A percentile compares a stretch with the other conserved stretches of the same genome.
Evolutionary conservation across 2,329 filamentous ascomycete species (phyloP).

Genomic region (Orbilia blumenaviensis): DNA sequence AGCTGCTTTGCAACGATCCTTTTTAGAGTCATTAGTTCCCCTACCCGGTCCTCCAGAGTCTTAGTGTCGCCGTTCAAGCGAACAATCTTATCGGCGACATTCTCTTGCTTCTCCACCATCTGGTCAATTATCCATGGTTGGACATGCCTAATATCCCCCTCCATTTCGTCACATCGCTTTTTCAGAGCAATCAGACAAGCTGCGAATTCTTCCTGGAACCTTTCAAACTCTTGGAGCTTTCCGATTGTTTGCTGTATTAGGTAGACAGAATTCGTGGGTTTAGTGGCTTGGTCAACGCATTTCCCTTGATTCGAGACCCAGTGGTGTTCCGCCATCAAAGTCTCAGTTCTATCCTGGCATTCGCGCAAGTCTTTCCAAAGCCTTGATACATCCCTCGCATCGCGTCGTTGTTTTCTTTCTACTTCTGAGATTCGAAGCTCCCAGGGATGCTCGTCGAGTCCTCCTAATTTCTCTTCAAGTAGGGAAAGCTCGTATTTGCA

Average conservation of each 20-base stretch:
- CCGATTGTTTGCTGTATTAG: slow-evolving; percentile 4
- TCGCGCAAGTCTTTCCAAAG: slow-evolving; percentile 29
- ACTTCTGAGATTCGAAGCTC: slow-evolving; percentile 16
- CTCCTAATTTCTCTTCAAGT: slow-evolving; percentile 38
- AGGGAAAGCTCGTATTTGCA: slow-evolving; percentile 50
- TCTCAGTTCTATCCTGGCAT: slow-evolving; percentile 10
- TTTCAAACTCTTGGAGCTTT: slow-evolving; percentile 24
- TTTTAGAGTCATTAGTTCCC: slow-evolving; percentile 10
- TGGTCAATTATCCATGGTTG: not conserved
- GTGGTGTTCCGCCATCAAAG: slow-evolving; percentile 17
- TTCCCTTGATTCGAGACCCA: not conserved
- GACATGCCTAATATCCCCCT: not conserved
- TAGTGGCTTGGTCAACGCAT: not conserved
- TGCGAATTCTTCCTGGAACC: not conserved
- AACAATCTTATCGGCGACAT: slow-evolving; percentile 13
- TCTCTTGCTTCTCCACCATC: slow-evolving; percentile 19
- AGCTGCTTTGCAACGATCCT: not conserved
- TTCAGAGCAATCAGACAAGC: slow-evolving; percentile 6
- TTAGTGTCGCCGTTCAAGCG: slow-evolving; percentile 1
- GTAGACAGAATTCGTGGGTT: not conserved
- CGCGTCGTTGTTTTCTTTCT: slow-evolving; percentile 24
- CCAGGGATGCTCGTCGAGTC: slow-evolving; percentile 28
- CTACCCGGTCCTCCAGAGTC: not conserved
- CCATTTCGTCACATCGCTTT: slow-evolving; percentile 16
- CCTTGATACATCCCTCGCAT: slow-evolving; percentile 14